phyloP scores from a whole-genome alignment of 331 rosid species.

The Telfairia occidentalis region DNA sequence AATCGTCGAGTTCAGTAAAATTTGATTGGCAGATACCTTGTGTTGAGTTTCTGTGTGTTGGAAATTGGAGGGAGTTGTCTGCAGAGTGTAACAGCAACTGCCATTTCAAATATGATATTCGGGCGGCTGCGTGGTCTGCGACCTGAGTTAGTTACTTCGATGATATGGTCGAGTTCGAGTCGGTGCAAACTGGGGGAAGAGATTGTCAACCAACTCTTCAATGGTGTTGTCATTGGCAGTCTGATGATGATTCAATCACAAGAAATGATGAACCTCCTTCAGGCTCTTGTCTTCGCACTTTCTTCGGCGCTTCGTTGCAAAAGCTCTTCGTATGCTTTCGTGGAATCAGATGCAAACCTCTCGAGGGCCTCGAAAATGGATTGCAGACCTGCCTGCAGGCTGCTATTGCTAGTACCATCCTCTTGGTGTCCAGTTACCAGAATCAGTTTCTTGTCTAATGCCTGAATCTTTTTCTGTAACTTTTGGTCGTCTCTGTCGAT shows the following conservation, averaged over 20 bases:
- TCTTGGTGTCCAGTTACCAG: conserved; percentile 36
- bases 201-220: neutral
- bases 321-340: conserved; percentile 57
- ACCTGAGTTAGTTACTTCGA: neutral
- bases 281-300: conserved; percentile 9
- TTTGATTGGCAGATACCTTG: neutral
- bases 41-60: neutral
- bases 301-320: conserved; percentile 53
- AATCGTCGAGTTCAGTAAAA: neutral
- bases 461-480: conserved; percentile 61
- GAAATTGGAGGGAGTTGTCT: neutral
- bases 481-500: conserved; percentile 64
- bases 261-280: neutral
- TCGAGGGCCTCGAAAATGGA: conserved; percentile 86
- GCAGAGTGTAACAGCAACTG: neutral
- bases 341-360: conserved; percentile 47
- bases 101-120: neutral
- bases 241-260: neutral
- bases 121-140: neutral
- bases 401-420: conserved; percentile 39
- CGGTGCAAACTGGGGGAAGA: neutral
- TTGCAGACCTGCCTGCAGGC: conserved; percentile 60
- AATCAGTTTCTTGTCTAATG: conserved; percentile 47
- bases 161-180: neutral
- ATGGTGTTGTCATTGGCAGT: neutral